phyloP scores from a whole-genome alignment of 208 protist species.

The Angomonas deanei region DNA sequence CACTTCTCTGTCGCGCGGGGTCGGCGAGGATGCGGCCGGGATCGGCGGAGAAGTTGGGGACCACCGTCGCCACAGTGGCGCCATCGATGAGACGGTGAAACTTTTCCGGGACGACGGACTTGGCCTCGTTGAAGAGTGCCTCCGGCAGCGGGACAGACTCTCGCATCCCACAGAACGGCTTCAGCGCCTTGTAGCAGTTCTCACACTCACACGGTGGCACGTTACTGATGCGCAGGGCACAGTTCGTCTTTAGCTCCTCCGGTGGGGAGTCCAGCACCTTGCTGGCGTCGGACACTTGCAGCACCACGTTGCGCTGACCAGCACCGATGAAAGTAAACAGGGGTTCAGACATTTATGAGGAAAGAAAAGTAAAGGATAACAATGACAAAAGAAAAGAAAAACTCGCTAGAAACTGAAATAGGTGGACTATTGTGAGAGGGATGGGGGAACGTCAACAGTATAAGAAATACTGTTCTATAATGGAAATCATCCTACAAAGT shows the following conservation, averaged over 20 bases:
- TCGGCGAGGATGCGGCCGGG: background rate
- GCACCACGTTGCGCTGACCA: background rate
- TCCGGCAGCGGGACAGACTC: background rate
- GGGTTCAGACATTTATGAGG: background rate
- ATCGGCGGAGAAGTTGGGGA: background rate
- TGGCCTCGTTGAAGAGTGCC: background rate
- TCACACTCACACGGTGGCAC: background rate
- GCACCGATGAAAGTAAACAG: slow-evolving; percentile 1
- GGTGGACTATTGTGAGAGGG: too few relatives aligned
- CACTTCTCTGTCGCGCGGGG: background rate
- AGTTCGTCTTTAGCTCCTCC: background rate
- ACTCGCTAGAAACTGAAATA: too few relatives aligned
- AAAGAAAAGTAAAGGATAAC: background rate
- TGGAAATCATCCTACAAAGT: too few relatives aligned
- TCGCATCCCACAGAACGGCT: background rate
- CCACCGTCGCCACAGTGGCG: background rate
- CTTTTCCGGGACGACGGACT: background rate
- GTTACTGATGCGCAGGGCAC: background rate
- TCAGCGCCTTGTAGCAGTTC: background rate
- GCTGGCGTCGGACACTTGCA: background rate
- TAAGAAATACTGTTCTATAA: too few relatives aligned
- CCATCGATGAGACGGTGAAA: background rate
- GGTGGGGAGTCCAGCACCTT: background rate
- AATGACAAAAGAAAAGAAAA: background rate
- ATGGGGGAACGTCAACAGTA: too few relatives aligned